These are phyloP conservation scores for Cajanus cajan DNA, from an alignment of 306 rosid genomes.

Conservation along the genomic window DNA sequence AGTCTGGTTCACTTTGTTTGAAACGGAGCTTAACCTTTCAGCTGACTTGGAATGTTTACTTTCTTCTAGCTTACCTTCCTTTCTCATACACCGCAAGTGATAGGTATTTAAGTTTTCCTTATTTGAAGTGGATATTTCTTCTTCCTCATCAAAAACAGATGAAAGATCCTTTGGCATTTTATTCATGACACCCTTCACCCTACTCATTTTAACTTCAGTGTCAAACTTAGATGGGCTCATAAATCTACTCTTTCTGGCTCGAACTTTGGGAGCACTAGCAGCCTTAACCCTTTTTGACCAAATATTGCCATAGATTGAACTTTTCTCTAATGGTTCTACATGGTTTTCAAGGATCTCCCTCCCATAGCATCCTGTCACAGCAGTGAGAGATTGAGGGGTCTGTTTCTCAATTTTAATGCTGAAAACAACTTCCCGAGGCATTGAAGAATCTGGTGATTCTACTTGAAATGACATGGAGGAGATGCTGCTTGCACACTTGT, in stretches of 20 bases:
- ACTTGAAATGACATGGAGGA: slow-evolving; percentile 13
- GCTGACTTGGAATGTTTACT: slow-evolving; percentile 42
- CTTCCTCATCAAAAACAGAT: slow-evolving; percentile 46
- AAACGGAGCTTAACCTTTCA: slow-evolving; percentile 28
- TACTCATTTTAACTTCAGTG: slow-evolving; percentile 27
- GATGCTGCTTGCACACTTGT: slow-evolving; percentile 23
- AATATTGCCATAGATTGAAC: slow-evolving; percentile 36
- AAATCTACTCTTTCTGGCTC: slow-evolving; percentile 41
- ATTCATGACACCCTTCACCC: slow-evolving; percentile 29
- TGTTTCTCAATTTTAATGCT: slow-evolving; percentile 34
- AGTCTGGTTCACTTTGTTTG: slow-evolving; percentile 52
- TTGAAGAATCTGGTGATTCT: slow-evolving; percentile 37
- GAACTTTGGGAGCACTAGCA: slow-evolving; percentile 53
- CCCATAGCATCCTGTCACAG: slow-evolving; percentile 34
- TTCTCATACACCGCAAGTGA: slow-evolving; percentile 42
- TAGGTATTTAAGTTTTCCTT: slow-evolving; percentile 65
- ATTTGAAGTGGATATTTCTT: slow-evolving; percentile 54
- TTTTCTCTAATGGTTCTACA: slow-evolving; percentile 30
- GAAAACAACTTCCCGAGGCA: slow-evolving; percentile 25
- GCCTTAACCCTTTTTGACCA: slow-evolving; percentile 75
- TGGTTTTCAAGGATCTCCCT: slow-evolving; percentile 23
- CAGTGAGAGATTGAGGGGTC: slow-evolving; percentile 35
- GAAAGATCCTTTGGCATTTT: slow-evolving; percentile 32
- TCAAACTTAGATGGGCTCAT: slow-evolving; percentile 21
- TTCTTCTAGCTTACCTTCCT: slow-evolving; percentile 47